phyloP scores from a whole-genome alignment of 352 stramenopile genomes.

The Hyaloperonospora brassicae region DNA sequence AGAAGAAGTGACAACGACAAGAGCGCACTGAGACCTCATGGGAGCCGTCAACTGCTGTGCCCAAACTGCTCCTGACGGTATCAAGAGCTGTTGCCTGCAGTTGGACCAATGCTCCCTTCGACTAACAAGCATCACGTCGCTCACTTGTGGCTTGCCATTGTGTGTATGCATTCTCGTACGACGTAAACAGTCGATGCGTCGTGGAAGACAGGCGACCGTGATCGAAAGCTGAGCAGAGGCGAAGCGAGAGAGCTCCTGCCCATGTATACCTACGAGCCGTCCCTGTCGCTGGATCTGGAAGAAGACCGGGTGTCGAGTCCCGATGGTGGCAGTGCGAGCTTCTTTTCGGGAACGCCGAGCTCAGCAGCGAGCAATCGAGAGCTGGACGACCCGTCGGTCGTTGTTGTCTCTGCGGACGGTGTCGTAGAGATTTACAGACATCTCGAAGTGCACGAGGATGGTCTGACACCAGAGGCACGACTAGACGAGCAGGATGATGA shows the following conservation, averaged over 20 bases:
- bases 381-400: slow-evolving; percentile 18
- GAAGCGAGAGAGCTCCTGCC: slow-evolving; percentile 29
- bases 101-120: too few species aligned
- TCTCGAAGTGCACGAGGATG: slow-evolving; percentile 8
- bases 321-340: slow-evolving; percentile 9
- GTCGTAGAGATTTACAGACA: slow-evolving; percentile 15
- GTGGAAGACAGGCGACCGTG: slow-evolving; percentile 22
- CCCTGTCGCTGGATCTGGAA: slow-evolving; percentile 28
- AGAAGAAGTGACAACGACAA: slow-evolving; percentile 3
- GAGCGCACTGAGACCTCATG: slow-evolving; percentile 10
- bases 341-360: slow-evolving; percentile 15
- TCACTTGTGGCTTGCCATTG: neutral
- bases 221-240: slow-evolving; percentile 13
- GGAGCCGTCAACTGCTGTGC: slow-evolving; percentile 32
- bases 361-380: slow-evolving; percentile 6
- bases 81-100: neutral
- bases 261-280: slow-evolving; percentile 34
- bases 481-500: neutral
- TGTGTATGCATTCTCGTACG: neutral
- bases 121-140: neutral
- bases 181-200: slow-evolving; percentile 15
- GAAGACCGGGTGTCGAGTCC: slow-evolving; percentile 15
- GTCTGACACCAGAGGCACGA: slow-evolving; percentile 1
- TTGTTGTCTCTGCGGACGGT: slow-evolving; percentile 19
- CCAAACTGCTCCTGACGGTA: slow-evolving; percentile 27